Conservation (phyloP, 805 yeast species). For the Debaryomyces castellii region DNA sequence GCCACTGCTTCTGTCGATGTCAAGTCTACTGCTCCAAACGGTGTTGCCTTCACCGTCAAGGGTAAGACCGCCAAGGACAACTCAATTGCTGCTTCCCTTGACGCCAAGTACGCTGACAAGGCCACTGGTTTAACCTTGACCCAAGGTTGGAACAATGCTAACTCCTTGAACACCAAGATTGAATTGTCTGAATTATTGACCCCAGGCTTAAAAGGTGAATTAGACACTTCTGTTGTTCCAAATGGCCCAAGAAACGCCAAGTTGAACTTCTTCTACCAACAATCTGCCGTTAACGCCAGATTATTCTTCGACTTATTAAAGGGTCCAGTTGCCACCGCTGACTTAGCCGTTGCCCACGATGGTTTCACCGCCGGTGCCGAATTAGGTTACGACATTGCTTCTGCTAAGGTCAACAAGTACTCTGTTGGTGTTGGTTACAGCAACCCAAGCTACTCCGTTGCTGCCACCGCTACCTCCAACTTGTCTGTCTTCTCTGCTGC, state of each 20-base stretch:
- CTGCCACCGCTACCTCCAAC: conserved; percentile 82
- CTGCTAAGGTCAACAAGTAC: conserved; percentile 91
- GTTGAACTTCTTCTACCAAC: conserved; percentile 86
- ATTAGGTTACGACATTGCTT: conserved; percentile 91
- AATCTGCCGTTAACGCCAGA: conserved; percentile 90
- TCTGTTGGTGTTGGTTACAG: conserved; percentile 92
- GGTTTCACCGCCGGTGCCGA: conserved; percentile 97
- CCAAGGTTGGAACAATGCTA: conserved; percentile 97
- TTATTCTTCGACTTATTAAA: conserved; percentile 92
- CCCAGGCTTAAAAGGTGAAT: conserved; percentile 92
- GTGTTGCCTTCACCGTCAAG: conserved; percentile 90
- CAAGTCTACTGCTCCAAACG: conserved; percentile 93
- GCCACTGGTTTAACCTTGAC: conserved; percentile 88
- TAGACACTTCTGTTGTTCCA: conserved; percentile 86
- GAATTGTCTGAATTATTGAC: conserved; percentile 90
- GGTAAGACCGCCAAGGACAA: conserved; percentile 83
- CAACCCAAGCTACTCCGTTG: conserved; percentile 81
- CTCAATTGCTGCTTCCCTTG: conserved; percentile 83
- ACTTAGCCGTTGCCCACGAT: conserved; percentile 90
- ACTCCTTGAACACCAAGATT: conserved; percentile 86
- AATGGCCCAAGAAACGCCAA: conserved; percentile 81
- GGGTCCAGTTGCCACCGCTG: conserved; percentile 95
- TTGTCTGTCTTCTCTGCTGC: conserved; percentile 90
- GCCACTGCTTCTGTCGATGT: conserved; percentile 85
- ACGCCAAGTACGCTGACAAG: conserved; percentile 91